Conservation (phyloP, 495 filamentous ascomycete genomes). For the Penicillium lagena region DNA sequence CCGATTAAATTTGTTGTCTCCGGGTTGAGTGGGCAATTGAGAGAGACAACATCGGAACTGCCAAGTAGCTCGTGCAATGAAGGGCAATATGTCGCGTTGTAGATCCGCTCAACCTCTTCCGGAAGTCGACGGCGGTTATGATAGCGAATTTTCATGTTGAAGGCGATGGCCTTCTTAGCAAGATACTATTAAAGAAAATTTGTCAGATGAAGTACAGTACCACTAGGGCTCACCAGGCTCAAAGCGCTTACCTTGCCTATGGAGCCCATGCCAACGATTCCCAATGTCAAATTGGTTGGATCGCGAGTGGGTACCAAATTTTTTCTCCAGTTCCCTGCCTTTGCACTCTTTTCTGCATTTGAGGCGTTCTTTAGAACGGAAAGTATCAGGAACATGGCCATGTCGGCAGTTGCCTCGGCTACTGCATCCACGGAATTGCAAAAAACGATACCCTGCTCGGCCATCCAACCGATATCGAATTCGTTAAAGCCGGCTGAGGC, state of each 20-base stretch:
- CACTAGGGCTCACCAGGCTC: too few relatives aligned
- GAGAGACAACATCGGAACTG: slow-evolving; percentile 53
- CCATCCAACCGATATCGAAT: slow-evolving; percentile 30
- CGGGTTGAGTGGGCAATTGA: slow-evolving; percentile 60
- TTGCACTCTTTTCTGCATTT: slow-evolving; percentile 42
- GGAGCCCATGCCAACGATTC: slow-evolving; percentile 72
- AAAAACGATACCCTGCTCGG: slow-evolving; percentile 30
- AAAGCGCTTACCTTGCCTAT: slow-evolving; percentile 44
- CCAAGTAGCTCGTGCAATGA: slow-evolving; percentile 32
- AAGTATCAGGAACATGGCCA: slow-evolving; percentile 60
- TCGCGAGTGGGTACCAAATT: slow-evolving; percentile 33
- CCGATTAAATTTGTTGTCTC: slow-evolving; percentile 37
- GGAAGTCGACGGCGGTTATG: slow-evolving; percentile 45
- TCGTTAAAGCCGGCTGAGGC: slow-evolving; percentile 33
- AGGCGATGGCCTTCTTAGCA: slow-evolving; percentile 30
- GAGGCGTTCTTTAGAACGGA: slow-evolving; percentile 58
- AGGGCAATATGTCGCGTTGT: slow-evolving; percentile 7
- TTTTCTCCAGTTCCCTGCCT: slow-evolving; percentile 40
- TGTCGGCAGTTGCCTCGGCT: slow-evolving; percentile 66
- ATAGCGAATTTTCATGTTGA: slow-evolving; percentile 54
- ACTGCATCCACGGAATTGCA: slow-evolving; percentile 64
- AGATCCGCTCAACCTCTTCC: slow-evolving; percentile 22
- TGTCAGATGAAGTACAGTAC: too few relatives aligned
- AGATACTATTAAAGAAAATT: slow-evolving; percentile 15
- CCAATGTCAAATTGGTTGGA: slow-evolving; percentile 49